Evolutionary conservation across 2,329 filamentous ascomycete species (phyloP), one percentile per base, ranked within the genome.

Genomic region (Drechslerella stenobrocha): DNA sequence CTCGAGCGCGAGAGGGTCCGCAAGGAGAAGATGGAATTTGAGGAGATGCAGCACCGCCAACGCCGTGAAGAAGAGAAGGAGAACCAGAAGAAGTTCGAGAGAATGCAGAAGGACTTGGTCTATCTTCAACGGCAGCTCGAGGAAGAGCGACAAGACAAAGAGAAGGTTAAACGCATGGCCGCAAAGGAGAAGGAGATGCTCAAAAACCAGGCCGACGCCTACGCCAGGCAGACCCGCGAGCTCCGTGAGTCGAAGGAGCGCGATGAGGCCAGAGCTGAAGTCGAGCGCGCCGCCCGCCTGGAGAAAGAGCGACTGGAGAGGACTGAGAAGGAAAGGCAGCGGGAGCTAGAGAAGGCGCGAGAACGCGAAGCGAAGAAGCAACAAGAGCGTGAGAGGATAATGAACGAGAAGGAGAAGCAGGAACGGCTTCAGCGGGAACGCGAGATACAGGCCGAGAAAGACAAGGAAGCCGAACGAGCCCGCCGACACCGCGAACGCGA

Each of bases 391-490:
- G 64, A 69, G 22, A 26, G 57, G 23, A 18, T 55, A 2, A 48
- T 69, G 64, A 63, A 63, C 13, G 64, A 69, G 46, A 61, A 63
- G 20, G 56, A 52, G 7, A 58, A 69, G 57, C 56, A 61, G 23
- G 64, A 69, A 52, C 64, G 64, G n/a, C 13, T 57, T 2, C 64
- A 69, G 23, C 63, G 63, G 18, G 63, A 67, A 42, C 37, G 44
- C 9, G 63, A 67, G n/a, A 60, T 67, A 2, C 48, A 67, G 26
- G n/a, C 34, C n/a, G 63, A 67, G 18, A 59, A 55, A n/a, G 61
- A 59, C 11, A 47, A 34, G 24, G 61, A 67, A 20, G 55, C 50
- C 3, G 63, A 67, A 18, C 63, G 63, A 6, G 22, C 45, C n/a
- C 53, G 46, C 52, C 55, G 55, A 13, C 63, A 67, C 4, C 63